phyloP scores from a whole-genome alignment of 2,329 filamentous ascomycete genomes.

The Anisogramma anomala region DNA sequence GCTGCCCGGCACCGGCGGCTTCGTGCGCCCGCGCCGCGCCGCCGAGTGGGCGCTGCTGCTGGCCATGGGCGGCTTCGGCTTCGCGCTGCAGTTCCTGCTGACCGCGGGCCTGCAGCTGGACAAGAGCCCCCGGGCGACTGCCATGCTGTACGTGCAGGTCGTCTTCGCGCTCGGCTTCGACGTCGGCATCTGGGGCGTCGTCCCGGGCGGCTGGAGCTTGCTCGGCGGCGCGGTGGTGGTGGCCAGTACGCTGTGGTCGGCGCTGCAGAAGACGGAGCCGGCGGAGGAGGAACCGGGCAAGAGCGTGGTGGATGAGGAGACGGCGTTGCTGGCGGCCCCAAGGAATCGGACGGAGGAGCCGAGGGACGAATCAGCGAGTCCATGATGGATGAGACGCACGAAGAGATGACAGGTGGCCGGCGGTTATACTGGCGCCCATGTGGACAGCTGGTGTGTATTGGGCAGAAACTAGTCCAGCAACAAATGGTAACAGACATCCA shows the following conservation, averaged over 20 bases:
- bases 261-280: constrained; percentile 25
- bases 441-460: no score
- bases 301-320: constrained; percentile 25
- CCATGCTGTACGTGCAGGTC: constrained; percentile 23
- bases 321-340: constrained; percentile 21
- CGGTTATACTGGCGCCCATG: no score
- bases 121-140: constrained; percentile 32
- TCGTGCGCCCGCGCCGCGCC: constrained; percentile 24
- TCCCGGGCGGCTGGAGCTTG: constrained; percentile 27
- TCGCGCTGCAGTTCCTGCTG: constrained; percentile 66
- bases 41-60: constrained; percentile 49
- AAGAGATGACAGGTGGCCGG: no score
- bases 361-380: no score
- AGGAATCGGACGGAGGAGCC: no score
- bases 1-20: constrained; percentile 28
- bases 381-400: no score
- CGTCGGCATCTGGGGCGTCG: constrained; percentile 32
- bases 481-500: no score
- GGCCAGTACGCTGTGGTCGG: constrained; percentile 30
- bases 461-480: no score
- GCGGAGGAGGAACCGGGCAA: constrained; percentile 17
- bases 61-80: constrained; percentile 56
- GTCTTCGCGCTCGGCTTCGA: constrained; percentile 28
- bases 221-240: constrained; percentile 30
- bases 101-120: constrained; percentile 63